Evolutionary conservation across 495 filamentous ascomycete genomes (phyloP).

Genomic region (Penicillium steckii): DNA sequence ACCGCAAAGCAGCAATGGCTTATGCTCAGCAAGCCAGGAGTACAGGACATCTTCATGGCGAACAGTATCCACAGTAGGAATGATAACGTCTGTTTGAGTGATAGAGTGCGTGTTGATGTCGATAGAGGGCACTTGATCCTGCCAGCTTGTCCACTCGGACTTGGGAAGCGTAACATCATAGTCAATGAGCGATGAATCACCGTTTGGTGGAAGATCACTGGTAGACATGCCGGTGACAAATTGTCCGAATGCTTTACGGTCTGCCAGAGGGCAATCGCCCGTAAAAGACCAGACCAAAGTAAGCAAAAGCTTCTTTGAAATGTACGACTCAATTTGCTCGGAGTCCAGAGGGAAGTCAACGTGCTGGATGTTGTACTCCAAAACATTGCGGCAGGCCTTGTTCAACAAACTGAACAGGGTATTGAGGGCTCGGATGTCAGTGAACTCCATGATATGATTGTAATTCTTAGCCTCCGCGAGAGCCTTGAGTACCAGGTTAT

Average conservation of each 20-base stretch:
- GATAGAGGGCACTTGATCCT: constrained; percentile 86
- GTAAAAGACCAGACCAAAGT: constrained; percentile 92
- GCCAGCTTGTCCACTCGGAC: constrained; percentile 89
- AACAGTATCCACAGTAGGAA: constrained; percentile 94
- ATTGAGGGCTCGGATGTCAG: constrained; percentile 80
- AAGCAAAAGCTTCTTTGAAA: constrained; percentile 89
- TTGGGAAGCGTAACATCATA: constrained; percentile 85
- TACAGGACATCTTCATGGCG: constrained; percentile 97
- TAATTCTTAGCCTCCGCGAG: constrained; percentile 71
- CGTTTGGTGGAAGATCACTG: constrained; percentile 74
- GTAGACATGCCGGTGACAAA: constrained; percentile 75
- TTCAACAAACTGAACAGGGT: constrained; percentile 95
- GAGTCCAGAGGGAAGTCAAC: constrained; percentile 88
- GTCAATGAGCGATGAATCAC: constrained; percentile 86
- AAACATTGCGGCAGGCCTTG: constrained; percentile 83
- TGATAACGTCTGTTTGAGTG: constrained; percentile 95
- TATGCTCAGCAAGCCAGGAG: constrained; percentile 98
- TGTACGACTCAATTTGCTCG: constrained; percentile 82
- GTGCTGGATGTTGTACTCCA: constrained; percentile 95
- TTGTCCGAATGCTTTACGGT: constrained; percentile 87
- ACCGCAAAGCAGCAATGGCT: constrained; percentile 92
- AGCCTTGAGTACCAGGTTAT: constrained; percentile 75
- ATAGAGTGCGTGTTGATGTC: constrained; percentile 98
- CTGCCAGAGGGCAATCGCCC: constrained; percentile 86
- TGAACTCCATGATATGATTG: constrained; percentile 98